Evolutionary conservation across 108 stramenopile species (phyloP), one percentile per base, ranked within the genome.

Genomic region (Nannochloropsis gaditana): DNA sequence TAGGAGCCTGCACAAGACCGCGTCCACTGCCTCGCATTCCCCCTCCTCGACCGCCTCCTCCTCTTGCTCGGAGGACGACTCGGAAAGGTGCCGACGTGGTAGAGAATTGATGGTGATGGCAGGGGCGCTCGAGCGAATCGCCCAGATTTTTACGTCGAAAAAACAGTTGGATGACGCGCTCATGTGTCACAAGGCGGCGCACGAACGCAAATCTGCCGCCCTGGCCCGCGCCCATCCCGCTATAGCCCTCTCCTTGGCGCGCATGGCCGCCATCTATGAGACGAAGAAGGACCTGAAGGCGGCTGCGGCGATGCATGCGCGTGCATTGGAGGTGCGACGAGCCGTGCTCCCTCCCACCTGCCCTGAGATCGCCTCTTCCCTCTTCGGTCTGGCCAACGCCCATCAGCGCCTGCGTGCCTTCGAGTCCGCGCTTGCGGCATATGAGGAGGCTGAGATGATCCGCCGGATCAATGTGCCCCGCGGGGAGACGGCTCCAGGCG

Each of bases 171-270:
- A 73, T 6, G 59, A 73, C 59, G 59, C 59, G 19, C n/a, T 73
- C 15, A 73, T 73, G 59, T 73, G 59, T n/a, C n/a, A 73, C 59
- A 73, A 73, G n/a, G 59, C 59, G 19, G 59, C 59, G 59, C 59
- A 73, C 2, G 59, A 73, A 73, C 59, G 59, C 59, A 73, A 73
- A 73, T 4, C 59, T n/a, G n/a, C 59, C 59, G 59, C 59, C 59
- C 59, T 73, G 19, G 59, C 59, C 59, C 59, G 59, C 15, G 59
- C 59, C 15, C 59, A 73, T 0, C 59, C 59, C 59, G 59, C 59
- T 3, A 73, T 73, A n/a, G 59, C 59, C n/a, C n/a, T n/a, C 59
- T 73, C 59, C 59, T n/a, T 73, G 19, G 59, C 59, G n/a, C n/a
- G 59, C 59, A 73, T 73, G 59, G 59, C 59, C 19, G 59, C 2